Conservation (phyloP, 2,329 filamentous ascomycete species). For the Mariannaea elegans region DNA sequence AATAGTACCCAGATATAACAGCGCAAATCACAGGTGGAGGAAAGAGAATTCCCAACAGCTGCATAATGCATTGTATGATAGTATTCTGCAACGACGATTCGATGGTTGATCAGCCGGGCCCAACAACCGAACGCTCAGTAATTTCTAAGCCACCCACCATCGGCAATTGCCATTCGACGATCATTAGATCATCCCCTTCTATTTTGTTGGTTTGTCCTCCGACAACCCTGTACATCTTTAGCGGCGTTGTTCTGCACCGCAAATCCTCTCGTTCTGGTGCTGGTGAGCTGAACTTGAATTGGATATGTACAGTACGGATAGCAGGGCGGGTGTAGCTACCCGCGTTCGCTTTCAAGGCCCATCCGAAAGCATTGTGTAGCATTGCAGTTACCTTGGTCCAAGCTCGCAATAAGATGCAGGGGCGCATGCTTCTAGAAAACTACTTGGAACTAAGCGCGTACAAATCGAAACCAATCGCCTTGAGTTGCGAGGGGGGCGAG, state of each 20-base stretch:
- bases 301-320: slow-evolving; percentile 3
- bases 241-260: slow-evolving; percentile 3
- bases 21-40: slow-evolving; percentile 16
- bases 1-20: neutral
- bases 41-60: slow-evolving; percentile 11
- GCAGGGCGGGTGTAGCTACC: slow-evolving; percentile 6
- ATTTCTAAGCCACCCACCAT: slow-evolving; percentile 3
- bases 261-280: neutral
- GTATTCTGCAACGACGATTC: slow-evolving; percentile 11
- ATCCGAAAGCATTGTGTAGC: slow-evolving; percentile 23
- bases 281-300: slow-evolving; percentile 9
- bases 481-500: slow-evolving; percentile 30
- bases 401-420: slow-evolving; percentile 41
- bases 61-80: neutral
- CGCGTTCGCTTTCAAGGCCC: slow-evolving; percentile 5
- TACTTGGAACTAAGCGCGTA: slow-evolving; percentile 35
- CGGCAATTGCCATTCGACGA: slow-evolving; percentile 17
- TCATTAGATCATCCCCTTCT: neutral
- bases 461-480: slow-evolving; percentile 38
- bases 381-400: slow-evolving; percentile 35
- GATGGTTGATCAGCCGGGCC: slow-evolving; percentile 9
- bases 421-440: slow-evolving; percentile 43
- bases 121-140: neutral
- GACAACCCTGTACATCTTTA: slow-evolving; percentile 2
- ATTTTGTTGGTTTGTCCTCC: slow-evolving; percentile 5